phyloP scores from a whole-genome alignment of 768 basidiomycete species.

The Suillus alpinus region DNA sequence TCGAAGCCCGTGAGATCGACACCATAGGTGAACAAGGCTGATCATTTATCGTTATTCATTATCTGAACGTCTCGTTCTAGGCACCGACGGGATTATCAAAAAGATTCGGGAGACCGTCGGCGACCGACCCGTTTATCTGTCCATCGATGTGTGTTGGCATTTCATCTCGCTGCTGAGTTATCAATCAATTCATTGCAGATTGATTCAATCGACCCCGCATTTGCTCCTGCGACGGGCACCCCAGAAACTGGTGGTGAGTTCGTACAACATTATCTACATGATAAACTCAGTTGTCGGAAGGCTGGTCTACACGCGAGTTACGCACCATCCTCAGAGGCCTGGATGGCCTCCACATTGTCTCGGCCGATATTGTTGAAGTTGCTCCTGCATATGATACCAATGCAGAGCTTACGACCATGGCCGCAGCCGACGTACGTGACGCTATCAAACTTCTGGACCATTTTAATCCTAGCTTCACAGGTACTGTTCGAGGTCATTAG shows the following conservation, averaged over 20 bases:
- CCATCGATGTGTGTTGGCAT: slow-evolving; percentile 57
- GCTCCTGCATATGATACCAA: slow-evolving; percentile 77
- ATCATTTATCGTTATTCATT: background rate
- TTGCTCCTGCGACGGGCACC: slow-evolving; percentile 82
- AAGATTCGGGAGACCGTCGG: slow-evolving; percentile 81
- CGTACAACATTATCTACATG: slow-evolving; percentile 4
- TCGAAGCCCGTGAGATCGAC: slow-evolving; percentile 87
- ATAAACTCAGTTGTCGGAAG: slow-evolving; percentile 10
- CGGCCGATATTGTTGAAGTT: slow-evolving; percentile 83
- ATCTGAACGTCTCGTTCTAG: slow-evolving; percentile 30
- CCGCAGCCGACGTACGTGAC: slow-evolving; percentile 54
- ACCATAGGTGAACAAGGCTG: slow-evolving; percentile 51
- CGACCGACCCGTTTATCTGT: slow-evolving; percentile 70
- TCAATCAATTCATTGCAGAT: slow-evolving; percentile 41
- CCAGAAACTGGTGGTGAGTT: slow-evolving; percentile 70
- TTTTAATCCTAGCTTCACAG: slow-evolving; percentile 33
- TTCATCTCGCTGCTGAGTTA: slow-evolving; percentile 3
- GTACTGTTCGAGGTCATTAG: slow-evolving; percentile 73
- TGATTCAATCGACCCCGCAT: slow-evolving; percentile 77
- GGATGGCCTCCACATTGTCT: slow-evolving; percentile 73
- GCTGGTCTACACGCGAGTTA: slow-evolving; percentile 80
- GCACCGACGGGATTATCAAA: slow-evolving; percentile 72
- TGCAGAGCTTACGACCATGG: slow-evolving; percentile 62
- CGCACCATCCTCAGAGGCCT: slow-evolving; percentile 74
- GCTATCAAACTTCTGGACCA: slow-evolving; percentile 3